Evolutionary conservation across 306 rosid species (phyloP), one percentile per base, ranked within the genome.

Genomic region (Vigna angularis): DNA sequence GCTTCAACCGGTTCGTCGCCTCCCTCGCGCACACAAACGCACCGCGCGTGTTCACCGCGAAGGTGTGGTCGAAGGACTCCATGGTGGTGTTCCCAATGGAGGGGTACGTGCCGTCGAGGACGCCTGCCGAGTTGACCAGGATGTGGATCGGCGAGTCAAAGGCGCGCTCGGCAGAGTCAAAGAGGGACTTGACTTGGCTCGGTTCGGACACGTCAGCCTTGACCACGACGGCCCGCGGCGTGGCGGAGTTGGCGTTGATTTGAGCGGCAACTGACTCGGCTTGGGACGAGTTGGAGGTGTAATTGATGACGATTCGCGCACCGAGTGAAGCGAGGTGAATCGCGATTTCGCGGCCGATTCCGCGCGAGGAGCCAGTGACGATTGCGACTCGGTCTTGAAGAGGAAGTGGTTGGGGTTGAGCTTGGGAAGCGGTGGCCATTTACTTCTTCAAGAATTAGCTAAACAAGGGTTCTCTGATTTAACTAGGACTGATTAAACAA

Each of bases 351-450:
- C 76, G 72, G 7, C 93, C 93, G 24, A 86, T 86, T 42, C 93
- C 92, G 22, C 90, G 86, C 4, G 93, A 87, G 0, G 88, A 80
- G n/a, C 92, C 90, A 5, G 92, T 86, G 20, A 89, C 89, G 34
- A 89, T 83, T 30, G 89, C 88, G 17, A 89, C 88, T 28, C 87
- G 73, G 55, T 79, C 81, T 20, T 52, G 74, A 32, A 88, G 88
- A 10, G 79, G 88, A 4, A 3, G 57, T 24, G 77, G 1, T 28
- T 26, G 66, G 15, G 22, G 13, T 6, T 26, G 66, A 59, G 66
- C 28, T 13, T 13, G 17, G 2, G 36, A 10, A 26, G 4, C 6
- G 0, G 17, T 1, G 8, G 65, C 22, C 22, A 20, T 20, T 20
- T 20, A 20, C 20, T 20, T 20, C 20, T 20, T 20, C 20, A 20